Evolutionary conservation across 1,284 basidiomycete species (phyloP), one percentile per base, ranked within the genome.

Genomic region (Boletus hoseneyae): DNA sequence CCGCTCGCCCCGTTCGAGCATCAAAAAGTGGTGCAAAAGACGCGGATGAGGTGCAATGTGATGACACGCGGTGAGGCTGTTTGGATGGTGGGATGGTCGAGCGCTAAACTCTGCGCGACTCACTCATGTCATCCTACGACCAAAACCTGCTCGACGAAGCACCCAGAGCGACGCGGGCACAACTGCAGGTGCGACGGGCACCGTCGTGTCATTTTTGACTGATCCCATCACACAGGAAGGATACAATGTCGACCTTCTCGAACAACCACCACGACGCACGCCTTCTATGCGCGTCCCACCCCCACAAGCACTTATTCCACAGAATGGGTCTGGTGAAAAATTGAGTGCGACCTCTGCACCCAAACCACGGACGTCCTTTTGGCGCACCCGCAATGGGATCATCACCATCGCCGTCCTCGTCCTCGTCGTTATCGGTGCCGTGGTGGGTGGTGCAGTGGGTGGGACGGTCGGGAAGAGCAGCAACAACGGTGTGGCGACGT

Each of bases 391-490:
- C 9, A 69, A 65, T 10, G 72, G 73, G 16, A 60, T 73, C 34
- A 65, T 80, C 36, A 58, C 66, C 33, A 54, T 77, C 12, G 52
- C 66, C 41, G 34, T 77, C 34, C 54, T 72, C 3, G 60, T 61
- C 3, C 42, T 79, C 45, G 54, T 76, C 37, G 58, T 82, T 52
- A 56, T 85, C 42, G 81, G 70, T 1, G 83, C 75, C 1, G 71
- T 78, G 13, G 73, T 86, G 7, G 83, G 82, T 2, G 84, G 80
- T 3, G 81, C 75, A 0, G 83, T 85, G 0, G 83, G 81, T 16
- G 80, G 76, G 10, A 74, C 76, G 7, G 62, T 57, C 10, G 62
- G 63, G 19, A 67, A 71, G 54, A 65, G 58, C 32, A 61, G 52
- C 47, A 52, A 15, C 23, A 45, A 36, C n/a, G 32, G 1, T 6